A percentile compares a stretch with the other conserved stretches of the same genome.
Evolutionary conservation across 768 basidiomycete species (phyloP).

Genomic region (Lentinula guzmanii): DNA sequence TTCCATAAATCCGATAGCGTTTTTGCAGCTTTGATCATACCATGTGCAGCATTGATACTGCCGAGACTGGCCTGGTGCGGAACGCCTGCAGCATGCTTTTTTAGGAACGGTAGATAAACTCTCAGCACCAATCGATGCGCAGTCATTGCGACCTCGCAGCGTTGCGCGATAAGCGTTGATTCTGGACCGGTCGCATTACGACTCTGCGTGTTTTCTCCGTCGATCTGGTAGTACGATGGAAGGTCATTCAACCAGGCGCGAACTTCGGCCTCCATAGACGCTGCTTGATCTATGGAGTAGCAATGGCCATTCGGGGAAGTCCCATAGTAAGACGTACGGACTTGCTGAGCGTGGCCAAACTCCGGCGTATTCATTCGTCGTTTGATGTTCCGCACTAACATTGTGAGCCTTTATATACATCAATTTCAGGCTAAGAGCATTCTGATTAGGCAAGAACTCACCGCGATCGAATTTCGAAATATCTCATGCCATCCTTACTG

Average conservation of each 20-base stretch:
- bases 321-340: constrained; percentile 17
- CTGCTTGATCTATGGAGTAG: constrained; percentile 60
- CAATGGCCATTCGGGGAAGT: constrained; percentile 21
- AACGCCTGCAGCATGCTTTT: constrained; percentile 12
- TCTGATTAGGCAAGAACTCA: constrained; percentile 24
- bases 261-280: constrained; percentile 50
- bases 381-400: constrained; percentile 58
- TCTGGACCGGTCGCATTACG: constrained; percentile 13
- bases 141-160: constrained; percentile 54
- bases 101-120: constrained; percentile 64
- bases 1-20: constrained; percentile 35
- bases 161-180: constrained; percentile 39
- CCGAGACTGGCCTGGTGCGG: constrained; percentile 48
- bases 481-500: constrained; percentile 27
- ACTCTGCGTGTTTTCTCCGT: constrained; percentile 8
- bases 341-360: constrained; percentile 3
- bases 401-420: constrained; percentile 41
- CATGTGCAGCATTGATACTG: constrained; percentile 61
- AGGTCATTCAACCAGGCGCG: constrained; percentile 47
- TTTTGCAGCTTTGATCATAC: constrained; percentile 48
- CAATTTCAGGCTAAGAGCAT: constrained; percentile 2
- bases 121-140: constrained; percentile 58
- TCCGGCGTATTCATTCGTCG: constrained; percentile 36
- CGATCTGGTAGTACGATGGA: constrained; percentile 42
- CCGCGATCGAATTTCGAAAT: constrained; percentile 58